Evolutionary conservation across 2,329 filamentous ascomycete genomes (phyloP), one percentile per base, ranked within the genome.

Genomic region (Colletotrichum neosansevieriae): DNA sequence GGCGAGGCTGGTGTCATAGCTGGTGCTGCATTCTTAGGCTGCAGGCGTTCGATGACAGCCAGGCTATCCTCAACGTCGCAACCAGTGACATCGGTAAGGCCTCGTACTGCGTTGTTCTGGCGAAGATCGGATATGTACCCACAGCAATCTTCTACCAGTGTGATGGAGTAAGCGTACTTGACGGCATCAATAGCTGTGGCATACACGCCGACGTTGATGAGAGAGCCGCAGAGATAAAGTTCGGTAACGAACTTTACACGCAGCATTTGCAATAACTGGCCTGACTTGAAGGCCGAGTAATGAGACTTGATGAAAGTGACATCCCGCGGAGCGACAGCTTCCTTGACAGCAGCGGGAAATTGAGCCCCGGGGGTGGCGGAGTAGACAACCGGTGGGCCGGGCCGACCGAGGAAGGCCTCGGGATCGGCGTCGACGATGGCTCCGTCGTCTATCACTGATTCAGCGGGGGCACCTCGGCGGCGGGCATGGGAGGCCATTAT

Each of bases 111-210:
- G 71, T 88, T 84, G 50, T 88, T 82, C 73, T 97, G 94, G 49
- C 93, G 88, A 17, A 83, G 79, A 66, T 89, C 87, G 73, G 84
- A 89, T 53, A 93, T 89, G 75, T 91, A 97, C 11, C 94, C 94
- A 63, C 97, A 89, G 77, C 94, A 98, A 77, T 98, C 94, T 59
- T 96, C 91, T 44, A 98, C 83, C 12, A 98, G 83, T 5, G 92
- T 96, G 74, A 98, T 93, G n/a, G 89, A 85, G 74, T 97, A 90
- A 4, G 94, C 96, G 78, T 98, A 92, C 19, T 92, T 88, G 2
- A 93, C 94, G 11, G 95, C 96, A 75, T 98, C 96, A 71, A 97
- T 85, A 3, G 94, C 94, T 1, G 95, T 98, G 7, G 96, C 95
- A 76, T 96, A 94, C 53, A 98, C 90, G 36, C 94, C 94, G 40